Evolutionary conservation across 176 grass and related monocot genomes (phyloP).

Genomic region (Hordeum marinum): DNA sequence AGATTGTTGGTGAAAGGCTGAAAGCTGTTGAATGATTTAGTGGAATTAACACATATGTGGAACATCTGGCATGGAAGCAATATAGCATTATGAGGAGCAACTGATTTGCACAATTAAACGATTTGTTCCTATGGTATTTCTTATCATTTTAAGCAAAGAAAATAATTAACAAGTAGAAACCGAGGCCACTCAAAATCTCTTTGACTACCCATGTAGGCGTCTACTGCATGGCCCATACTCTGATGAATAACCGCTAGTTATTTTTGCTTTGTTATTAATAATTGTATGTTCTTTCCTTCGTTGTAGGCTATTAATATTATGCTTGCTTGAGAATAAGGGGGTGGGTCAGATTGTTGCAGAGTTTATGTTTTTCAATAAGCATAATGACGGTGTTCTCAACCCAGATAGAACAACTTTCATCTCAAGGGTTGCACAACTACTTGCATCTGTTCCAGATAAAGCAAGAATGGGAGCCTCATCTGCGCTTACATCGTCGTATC

Average conservation of each 20-base stretch:
- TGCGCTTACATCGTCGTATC: constrained; percentile 67
- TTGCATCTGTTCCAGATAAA: constrained; percentile 97
- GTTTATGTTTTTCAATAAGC: constrained; percentile 36
- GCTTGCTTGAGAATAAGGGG: constrained; percentile 76
- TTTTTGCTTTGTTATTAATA: constrained; percentile 20
- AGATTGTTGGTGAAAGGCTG: neutral
- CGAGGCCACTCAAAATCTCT: neutral
- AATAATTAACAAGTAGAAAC: neutral
- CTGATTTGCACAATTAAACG: neutral
- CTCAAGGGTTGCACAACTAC: constrained; percentile 64
- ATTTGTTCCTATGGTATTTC: neutral
- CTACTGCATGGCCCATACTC: neutral
- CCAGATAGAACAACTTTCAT: constrained; percentile 42
- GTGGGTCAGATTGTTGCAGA: constrained; percentile 55
- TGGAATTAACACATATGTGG: neutral
- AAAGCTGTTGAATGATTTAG: neutral
- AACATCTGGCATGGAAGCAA: neutral
- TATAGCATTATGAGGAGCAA: neutral
- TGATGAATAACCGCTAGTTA: neutral
- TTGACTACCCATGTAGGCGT: neutral
- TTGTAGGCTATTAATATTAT: constrained; percentile 73
- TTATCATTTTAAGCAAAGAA: too few relatives aligned
- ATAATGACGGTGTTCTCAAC: constrained; percentile 26
- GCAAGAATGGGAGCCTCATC: constrained; percentile 48
- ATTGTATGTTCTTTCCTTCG: neutral